Evolutionary conservation across 768 basidiomycete genomes (phyloP).

Genomic region (Auriscalpium orientale): DNA sequence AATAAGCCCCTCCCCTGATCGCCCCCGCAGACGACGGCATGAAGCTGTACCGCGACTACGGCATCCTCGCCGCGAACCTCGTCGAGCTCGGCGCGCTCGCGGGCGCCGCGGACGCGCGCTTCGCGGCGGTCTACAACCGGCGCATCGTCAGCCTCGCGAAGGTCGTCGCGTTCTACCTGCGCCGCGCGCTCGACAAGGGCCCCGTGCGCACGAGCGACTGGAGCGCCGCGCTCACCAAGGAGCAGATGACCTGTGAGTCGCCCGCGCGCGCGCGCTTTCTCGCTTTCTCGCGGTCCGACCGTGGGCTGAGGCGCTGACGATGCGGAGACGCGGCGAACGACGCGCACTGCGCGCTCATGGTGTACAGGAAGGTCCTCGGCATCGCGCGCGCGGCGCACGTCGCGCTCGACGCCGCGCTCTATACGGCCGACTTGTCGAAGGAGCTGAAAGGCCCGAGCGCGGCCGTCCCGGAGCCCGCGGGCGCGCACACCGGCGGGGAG

Average conservation of each 20-base stretch:
- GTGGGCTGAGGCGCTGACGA: too few relatives aligned
- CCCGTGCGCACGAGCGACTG: slow-evolving; percentile 41
- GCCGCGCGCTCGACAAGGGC: slow-evolving; percentile 34
- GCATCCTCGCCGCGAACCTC: slow-evolving; percentile 32
- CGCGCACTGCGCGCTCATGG: slow-evolving; percentile 38
- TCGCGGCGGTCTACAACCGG: slow-evolving; percentile 26
- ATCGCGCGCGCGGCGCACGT: slow-evolving; percentile 22
- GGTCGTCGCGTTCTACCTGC: slow-evolving; percentile 36
- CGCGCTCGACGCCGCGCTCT: slow-evolving; percentile 15
- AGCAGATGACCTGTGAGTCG: slow-evolving; percentile 33
- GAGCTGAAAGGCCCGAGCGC: slow-evolving; percentile 1
- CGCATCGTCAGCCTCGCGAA: slow-evolving; percentile 35
- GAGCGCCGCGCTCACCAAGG: slow-evolving; percentile 29
- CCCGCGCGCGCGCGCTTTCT: background rate
- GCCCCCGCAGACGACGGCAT: slow-evolving; percentile 34
- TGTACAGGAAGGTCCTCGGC: slow-evolving; percentile 30
- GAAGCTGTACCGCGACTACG: slow-evolving; percentile 41
- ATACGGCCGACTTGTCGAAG: slow-evolving; percentile 22
- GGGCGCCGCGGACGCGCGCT: slow-evolving; percentile 29
- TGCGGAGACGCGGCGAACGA: slow-evolving; percentile 44
- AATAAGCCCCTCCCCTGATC: background rate
- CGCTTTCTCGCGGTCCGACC: background rate
- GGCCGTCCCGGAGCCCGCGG: background rate
- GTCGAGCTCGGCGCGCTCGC: slow-evolving; percentile 42
- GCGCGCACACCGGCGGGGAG: background rate